Evolutionary conservation across 495 filamentous ascomycete species (phyloP), one percentile per base, ranked within the genome.

Genomic region (Astrocystis sublimbata): DNA sequence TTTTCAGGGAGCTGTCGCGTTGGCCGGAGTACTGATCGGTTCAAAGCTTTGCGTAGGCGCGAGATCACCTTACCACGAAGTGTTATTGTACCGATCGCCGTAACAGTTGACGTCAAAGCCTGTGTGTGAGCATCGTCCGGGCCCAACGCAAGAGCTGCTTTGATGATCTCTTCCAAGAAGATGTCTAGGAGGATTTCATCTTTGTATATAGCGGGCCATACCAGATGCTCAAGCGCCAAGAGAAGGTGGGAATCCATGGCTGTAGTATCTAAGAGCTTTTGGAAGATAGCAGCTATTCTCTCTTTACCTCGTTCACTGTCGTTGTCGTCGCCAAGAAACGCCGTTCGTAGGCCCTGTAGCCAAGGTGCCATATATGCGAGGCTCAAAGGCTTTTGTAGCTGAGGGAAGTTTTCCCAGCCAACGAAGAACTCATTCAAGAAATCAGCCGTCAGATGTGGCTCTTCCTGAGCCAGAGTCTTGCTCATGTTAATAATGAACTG

Each of bases 371-470:
- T 87, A 65, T 89, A 89, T 6, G 82, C 79, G 7, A 89, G 75
- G 61, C 84, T 86, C 49, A 88, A 66, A 4, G 86, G 83, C 62
- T 86, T 80, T 69, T 89, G 86, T 52, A 83, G 79, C 10, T 83
- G 79, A 24, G 81, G 77, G 64, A 86, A 86, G 67, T 83, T 85
- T 51, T 86, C 85, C 86, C 86, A 89, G 9, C 86, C 84, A 40
- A 87, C 82, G 62, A 88, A 89, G 64, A 88, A 89, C 69, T 88
- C 86, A 28, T 84, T 86, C 30, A 89, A 63, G 61, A 89, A 88
- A 66, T 88, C 86, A 35, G 78, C 78, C 1, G 86, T 89, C n/a
- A 89, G 75, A 66, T 85, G 85, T 36, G 86, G 85, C 63, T 89
- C 84, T 26, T 84, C 79, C 52, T 72, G 71, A 24, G 86, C 86